Evolutionary conservation across 139 green algal species (phyloP), one percentile per base, ranked within the genome.

Genomic region (Ettlia oleoabundans): DNA sequence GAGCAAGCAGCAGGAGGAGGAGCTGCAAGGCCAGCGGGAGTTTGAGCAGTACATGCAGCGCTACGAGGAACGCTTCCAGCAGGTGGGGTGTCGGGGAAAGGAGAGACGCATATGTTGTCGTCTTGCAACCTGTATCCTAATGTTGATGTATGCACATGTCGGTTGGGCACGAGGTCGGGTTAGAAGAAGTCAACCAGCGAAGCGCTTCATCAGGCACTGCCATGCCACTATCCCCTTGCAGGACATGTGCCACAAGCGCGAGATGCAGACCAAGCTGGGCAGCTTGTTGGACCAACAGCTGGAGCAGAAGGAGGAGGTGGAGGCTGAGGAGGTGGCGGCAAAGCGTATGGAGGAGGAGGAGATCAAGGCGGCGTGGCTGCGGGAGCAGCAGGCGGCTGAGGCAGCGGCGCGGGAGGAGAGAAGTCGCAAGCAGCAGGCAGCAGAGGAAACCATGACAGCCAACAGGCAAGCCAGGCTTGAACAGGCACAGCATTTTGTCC

Each of bases 31-130:
- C 52, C 35, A 87, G 41, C 41, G 21, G 24, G 43, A 74, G 37
- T 83, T 69, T 35, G 64, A 83, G 66, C 40, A 30, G 37, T 43
- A 77, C 35, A 66, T 77, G 42, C 66, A 70, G 63, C 51, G 40
- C 51, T 76, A 65, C 51, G 78, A 83, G 66, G 69, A 82, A 26
- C 69, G 82, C 37, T 72, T 71, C 41, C 58, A 82, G 69, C 62
- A 82, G 66, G 69, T 82, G 38, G 24, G 63, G n/a, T 52, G 13
- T 26, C 38, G 9, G 62, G 62, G 64, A 18, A 30, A 10, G 65
- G 65, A n/a, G n/a, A n/a, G n/a, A n/a, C n/a, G n/a, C n/a, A n/a
- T n/a, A n/a, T n/a, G n/a, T n/a, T n/a, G n/a, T n/a, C n/a, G n/a
- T n/a, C n/a, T n/a, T n/a, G n/a, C n/a, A n/a, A n/a, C n/a, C n/a